phyloP scores from a whole-genome alignment of 768 basidiomycete species.

The Lactarius vividus region DNA sequence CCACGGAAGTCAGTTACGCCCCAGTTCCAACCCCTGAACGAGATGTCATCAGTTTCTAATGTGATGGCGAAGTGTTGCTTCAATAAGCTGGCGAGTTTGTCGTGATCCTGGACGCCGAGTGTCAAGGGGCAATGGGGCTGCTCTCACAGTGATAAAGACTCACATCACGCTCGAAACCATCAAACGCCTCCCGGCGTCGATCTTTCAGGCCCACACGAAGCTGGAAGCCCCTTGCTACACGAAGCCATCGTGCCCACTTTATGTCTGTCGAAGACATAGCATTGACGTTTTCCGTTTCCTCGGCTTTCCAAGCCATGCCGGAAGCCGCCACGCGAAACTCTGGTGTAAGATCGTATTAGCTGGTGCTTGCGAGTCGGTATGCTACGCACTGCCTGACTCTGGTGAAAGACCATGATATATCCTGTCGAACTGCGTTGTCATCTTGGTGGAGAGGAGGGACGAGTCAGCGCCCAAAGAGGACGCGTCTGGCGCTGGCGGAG shows the following conservation, averaged over 20 bases:
- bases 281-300: conserved; percentile 58
- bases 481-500: conserved; percentile 28
- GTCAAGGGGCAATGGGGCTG: conserved; percentile 9
- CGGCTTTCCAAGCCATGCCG: conserved; percentile 94
- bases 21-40: conserved; percentile 99
- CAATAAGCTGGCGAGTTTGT: conserved; percentile 72
- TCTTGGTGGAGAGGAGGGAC: conserved; percentile 34
- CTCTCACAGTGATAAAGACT: conserved; percentile 28
- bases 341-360: conserved; percentile 32
- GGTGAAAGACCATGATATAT: conserved; percentile 73
- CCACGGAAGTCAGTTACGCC: conserved; percentile 93
- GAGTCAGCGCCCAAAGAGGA: conserved; percentile 23
- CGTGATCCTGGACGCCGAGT: conserved; percentile 66
- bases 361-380: background rate
- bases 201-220: conserved; percentile 81
- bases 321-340: conserved; percentile 85
- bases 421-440: conserved; percentile 82
- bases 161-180: conserved; percentile 91
- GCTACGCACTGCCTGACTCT: conserved; percentile 77
- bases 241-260: conserved; percentile 88
- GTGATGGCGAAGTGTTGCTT: conserved; percentile 87
- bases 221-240: conserved; percentile 91
- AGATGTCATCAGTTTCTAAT: conserved; percentile 81
- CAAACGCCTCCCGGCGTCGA: conserved; percentile 78
- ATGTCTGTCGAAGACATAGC: conserved; percentile 70